Percentiles rank a stretch among this genome's conserved stretches.
phyloP scores from a whole-genome alignment of 2,329 filamentous ascomycete species.

The Aspergillus sojae region DNA sequence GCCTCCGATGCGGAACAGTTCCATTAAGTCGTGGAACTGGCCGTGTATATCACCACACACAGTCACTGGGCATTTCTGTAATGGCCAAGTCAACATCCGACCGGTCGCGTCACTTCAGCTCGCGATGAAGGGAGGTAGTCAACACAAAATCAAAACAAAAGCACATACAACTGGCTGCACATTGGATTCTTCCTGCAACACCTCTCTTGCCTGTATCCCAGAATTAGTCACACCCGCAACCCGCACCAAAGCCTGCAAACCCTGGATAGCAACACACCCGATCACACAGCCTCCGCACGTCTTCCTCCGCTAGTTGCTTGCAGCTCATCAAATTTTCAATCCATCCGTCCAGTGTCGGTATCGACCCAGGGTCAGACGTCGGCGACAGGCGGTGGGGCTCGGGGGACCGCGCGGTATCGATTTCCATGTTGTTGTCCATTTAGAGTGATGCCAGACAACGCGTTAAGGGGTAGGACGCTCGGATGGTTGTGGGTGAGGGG shows the following conservation, averaged over 20 bases:
- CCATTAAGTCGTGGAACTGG: slow-evolving; percentile 98
- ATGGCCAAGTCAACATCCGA: slow-evolving; percentile 23
- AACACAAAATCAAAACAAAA: slow-evolving; percentile 23
- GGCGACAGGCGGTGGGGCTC: slow-evolving; percentile 75
- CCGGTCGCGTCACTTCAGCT: background rate
- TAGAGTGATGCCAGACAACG: slow-evolving; percentile 17
- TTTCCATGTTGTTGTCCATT: slow-evolving; percentile 99
- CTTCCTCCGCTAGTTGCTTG: slow-evolving; percentile 94
- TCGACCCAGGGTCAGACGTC: slow-evolving; percentile 80
- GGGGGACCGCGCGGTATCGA: slow-evolving; percentile 85
- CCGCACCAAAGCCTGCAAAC: background rate
- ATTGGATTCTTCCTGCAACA: slow-evolving; percentile 96
- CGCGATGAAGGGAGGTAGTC: background rate
- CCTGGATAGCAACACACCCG: slow-evolving; percentile 66
- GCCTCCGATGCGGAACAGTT: slow-evolving; percentile 98
- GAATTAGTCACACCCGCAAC: slow-evolving; percentile 7
- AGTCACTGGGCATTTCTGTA: slow-evolving; percentile 94
- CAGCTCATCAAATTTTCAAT: slow-evolving; percentile 97
- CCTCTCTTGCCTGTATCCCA: slow-evolving; percentile 76
- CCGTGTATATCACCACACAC: slow-evolving; percentile 99
- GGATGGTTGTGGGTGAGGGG: slow-evolving; percentile 25
- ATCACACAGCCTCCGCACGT: slow-evolving; percentile 96
- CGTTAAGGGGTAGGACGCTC: slow-evolving; percentile 11
- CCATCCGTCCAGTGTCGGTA: slow-evolving; percentile 94
- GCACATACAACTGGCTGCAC: slow-evolving; percentile 91